phyloP scores from a whole-genome alignment of 2,329 filamentous ascomycete genomes.

The Ceratocystis eucalypticola region DNA sequence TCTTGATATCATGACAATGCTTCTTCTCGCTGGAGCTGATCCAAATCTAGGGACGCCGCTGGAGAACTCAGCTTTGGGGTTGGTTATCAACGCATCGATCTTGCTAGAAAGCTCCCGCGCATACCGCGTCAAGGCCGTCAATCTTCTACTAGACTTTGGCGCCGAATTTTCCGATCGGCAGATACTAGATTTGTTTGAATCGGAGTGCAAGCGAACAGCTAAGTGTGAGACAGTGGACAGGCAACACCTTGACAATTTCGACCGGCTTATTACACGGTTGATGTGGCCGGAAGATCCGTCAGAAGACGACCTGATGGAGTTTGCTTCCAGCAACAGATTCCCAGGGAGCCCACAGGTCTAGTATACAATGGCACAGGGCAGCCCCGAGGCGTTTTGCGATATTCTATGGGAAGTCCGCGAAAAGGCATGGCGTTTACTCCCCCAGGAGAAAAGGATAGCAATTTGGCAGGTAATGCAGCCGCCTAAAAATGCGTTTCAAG shows the following conservation, averaged over 20 bases:
- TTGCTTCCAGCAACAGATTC: constrained; percentile 11
- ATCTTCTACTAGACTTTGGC: constrained; percentile 13
- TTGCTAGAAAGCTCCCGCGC: not conserved
- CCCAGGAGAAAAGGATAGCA: not conserved
- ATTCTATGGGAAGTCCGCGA: constrained; percentile 18
- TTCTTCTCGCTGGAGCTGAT: constrained; percentile 13
- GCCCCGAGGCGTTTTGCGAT: constrained; percentile 8
- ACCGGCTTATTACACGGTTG: constrained; percentile 8
- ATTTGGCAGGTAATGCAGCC: constrained; percentile 17
- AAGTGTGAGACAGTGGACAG: constrained; percentile 4
- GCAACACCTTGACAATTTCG: constrained; percentile 9
- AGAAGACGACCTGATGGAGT: constrained; percentile 10
- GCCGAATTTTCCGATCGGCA: constrained; percentile 6
- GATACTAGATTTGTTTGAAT: constrained; percentile 11
- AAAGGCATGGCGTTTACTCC: constrained; percentile 12
- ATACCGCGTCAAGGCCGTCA: constrained; percentile 7
- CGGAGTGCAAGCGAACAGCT: constrained; percentile 2
- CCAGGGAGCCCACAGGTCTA: constrained; percentile 12
- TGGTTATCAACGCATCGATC: constrained; percentile 10
- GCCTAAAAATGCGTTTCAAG: constrained; percentile 12
- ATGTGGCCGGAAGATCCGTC: constrained; percentile 7
- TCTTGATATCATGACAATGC: not conserved
- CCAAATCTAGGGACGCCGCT: constrained; percentile 7
- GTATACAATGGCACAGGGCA: constrained; percentile 10
- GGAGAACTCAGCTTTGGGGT: constrained; percentile 5